Base-by-base conservation (phyloP, 2,329 filamentous ascomycete genomes). In the Fusarium scirpi region DNA sequence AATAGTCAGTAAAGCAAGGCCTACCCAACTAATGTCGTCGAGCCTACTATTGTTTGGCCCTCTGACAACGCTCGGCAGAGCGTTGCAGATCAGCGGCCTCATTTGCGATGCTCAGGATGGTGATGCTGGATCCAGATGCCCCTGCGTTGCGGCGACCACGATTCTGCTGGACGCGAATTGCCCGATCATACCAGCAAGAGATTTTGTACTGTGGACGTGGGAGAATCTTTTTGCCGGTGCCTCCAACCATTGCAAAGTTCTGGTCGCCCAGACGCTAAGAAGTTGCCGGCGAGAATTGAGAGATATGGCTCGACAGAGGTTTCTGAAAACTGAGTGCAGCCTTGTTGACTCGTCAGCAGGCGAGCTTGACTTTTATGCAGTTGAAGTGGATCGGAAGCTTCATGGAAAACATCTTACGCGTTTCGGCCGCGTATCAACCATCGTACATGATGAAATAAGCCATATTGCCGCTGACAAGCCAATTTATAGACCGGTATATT, bases 21-120 rank as follows among this genome's bases (percentile, higher is more conserved):
- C 20, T 4, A 4, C 2, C 3, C 51, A 57, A 10, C 27, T 61
- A 5, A 6, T 43, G 2, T 7, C 8, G 5, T 15, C 2, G 12
- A n/a, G 13, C 2, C 2, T 3, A 3, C 1, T 4, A 4, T 0
- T 0, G 2, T 1, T 0, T 2, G 3, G 2, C 1, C 3, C 3
- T 2, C 2, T 18, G 5, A 25, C 43, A 3, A 43, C 27, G 12
- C 51, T 61, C 2, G 27, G 51, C 3, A 27, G 4, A 16, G 43
- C 52, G 11, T 57, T 61, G 6, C 2, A 4, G 2, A 4, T 48
- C 9, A 61, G 58, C 12, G 13, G n/a, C 3, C 0, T 1, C 1
- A 34, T 57, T 20, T 61, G 58, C 3, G 1, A 29, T 0, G n/a
- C 8, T 0, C 8, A 12, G 18, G 22, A 18, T 12, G 15, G 3